Evolutionary conservation across 192 early-diverging fungal genomes (phyloP), one percentile per base, ranked within the genome.

Genomic region (Funneliformis geosporum): DNA sequence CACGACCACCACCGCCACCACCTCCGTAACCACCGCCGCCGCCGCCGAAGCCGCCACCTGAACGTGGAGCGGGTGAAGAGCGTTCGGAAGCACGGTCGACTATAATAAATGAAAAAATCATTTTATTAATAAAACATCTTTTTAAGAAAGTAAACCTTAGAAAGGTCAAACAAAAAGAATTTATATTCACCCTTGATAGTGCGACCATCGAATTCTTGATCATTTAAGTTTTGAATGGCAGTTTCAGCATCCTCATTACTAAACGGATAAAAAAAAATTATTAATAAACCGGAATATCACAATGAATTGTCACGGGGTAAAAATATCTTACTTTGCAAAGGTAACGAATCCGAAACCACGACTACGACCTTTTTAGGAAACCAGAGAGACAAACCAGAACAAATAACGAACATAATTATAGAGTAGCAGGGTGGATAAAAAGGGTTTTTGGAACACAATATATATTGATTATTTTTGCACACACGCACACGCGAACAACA

Each of bases 281-380:
- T 55, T 11, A 71, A 6, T 2, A 39, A 40, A n/a, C n/a, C 69
- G 1, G 39, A 27, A 27, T 12, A 33, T 6, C 25, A 73, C 8
- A 33, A 60, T 90, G 76, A 85, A 82, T 61, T 90, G 82, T 81
- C 88, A 89, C 43, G 79, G 84, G 75, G 89, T 89, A 43, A 65
- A 55, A 55, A 33, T 60, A 42, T 60, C 28, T 43, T 27, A 81
- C 80, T 10, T 67, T 38, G 67, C 59, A 23, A 80, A 89, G 79
- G 88, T 93, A 66, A 95, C 93, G 82, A 97, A 96, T 33, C 95
- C 95, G 83, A 94, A 96, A 25, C 94, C 94, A 76, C 92, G 90
- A 76, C 92, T 93, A 82, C 92, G 91, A 70, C 89, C 92, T 92
- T 72, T 68, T 40, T 11, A 42, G 2, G 33, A 9, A 68, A 14